Conservation (phyloP, 352 stramenopile species). For the Pythium sp. region DNA sequence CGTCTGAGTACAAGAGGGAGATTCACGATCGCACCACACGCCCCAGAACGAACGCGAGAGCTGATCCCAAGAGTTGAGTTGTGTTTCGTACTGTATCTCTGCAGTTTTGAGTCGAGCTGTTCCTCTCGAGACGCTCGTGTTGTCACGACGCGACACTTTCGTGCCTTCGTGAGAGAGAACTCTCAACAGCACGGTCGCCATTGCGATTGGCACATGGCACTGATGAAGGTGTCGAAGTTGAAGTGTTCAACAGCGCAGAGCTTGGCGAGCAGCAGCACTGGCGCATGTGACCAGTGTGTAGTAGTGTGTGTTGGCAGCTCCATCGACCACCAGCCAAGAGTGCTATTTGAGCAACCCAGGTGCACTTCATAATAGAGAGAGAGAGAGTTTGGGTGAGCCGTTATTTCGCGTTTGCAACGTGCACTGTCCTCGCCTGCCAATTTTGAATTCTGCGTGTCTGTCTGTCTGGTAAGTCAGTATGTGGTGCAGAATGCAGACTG, state of each 20-base stretch:
- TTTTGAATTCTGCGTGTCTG: background rate
- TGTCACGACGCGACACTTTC: background rate
- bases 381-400: too few species aligned
- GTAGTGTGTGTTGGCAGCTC: too few species aligned
- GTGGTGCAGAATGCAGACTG: background rate
- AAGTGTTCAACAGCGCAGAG: background rate
- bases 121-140: background rate
- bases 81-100: background rate
- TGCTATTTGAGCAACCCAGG: too few species aligned
- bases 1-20: background rate
- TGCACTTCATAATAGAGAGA: too few species aligned
- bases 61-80: background rate
- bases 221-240: background rate
- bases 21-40: constrained; percentile 4
- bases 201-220: background rate
- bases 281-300: too few species aligned
- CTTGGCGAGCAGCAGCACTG: too few species aligned
- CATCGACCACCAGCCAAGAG: too few species aligned
- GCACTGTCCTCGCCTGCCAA: too few species aligned
- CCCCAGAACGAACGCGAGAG: background rate
- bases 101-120: background rate
- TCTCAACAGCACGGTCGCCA: background rate
- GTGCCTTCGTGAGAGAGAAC: background rate
- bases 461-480: background rate
- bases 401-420: background rate